Base-by-base conservation (phyloP, 441 rosid species). In the Gossypium gossypioides region DNA sequence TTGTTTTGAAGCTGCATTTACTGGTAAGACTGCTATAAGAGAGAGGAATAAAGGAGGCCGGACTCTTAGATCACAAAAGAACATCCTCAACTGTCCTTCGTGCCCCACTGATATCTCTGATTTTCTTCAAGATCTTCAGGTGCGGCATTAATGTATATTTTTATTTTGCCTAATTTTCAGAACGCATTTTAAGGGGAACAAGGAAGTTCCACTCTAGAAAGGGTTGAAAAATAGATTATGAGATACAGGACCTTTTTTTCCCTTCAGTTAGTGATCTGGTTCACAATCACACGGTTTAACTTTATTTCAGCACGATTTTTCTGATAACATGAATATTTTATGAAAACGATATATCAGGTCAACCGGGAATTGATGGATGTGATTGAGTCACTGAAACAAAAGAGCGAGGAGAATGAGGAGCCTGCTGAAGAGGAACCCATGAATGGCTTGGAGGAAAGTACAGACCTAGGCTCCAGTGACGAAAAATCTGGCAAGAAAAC, bases 91-190 rank as follows among this genome's bases (percentile, higher is more conserved):
- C 42, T 86, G 90, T 71, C 91, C 89, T 32, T 75, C 70, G 8
- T 87, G 94, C 74, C 61, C 78, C 5, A 78, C 71, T n/a, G 88
- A 87, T 79, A 83, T 86, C 24, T 75, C 86, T 6, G 87, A 89
- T 44, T 89, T 83, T 56, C 68, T 72, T 29, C 59, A 78, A 61
- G 77, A 86, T 54, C 83, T 81, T 6, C 84, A 85, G 80, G 91
- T 86, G 51, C 51, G 19, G 25, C 46, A 27, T 64, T 51, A 18
- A 40, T 64, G 21, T 19, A 12, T 16, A 10, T 55, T 18, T 59
- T 65, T 10, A 32, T 46, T 44, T 40, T 22, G 52, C 29, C 10
- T 42, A 10, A 21, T 19, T 19, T 19, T 19, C 3, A 65, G 4
- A 10, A 5, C 0, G 56, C 40, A 24, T 46, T 66, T 32, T 32